Base-by-base conservation (phyloP, 768 basidiomycete genomes). In the Hysterangium stoloniferum region DNA sequence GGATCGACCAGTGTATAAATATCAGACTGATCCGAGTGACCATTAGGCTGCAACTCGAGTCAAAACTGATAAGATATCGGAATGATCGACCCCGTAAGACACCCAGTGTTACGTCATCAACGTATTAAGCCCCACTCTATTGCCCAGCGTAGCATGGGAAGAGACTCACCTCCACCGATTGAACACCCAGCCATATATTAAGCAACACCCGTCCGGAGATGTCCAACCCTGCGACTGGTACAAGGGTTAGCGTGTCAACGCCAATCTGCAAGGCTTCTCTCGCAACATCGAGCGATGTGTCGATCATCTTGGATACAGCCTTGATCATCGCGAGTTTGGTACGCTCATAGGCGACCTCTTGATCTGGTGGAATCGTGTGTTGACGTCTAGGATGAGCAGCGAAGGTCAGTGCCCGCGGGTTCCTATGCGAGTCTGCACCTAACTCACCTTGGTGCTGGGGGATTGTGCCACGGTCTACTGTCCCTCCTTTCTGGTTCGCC, bases 101-200 rank as follows among this genome's bases (percentile, higher is more conserved):
- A n/a, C 20, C 20, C 7, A 37, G n/a, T 20, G 20, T n/a, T n/a
- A 20, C 35, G 35, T 37, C 7, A 20, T 20, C n/a, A n/a, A n/a
- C 35, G 6, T n/a, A 37, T 7, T n/a, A 37, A 5, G 20, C 40
- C 40, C 13, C 12, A 42, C 9, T 9, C 8, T 33, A 37, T 5
- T 34, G 17, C 15, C 25, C 13, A 51, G 33, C 13, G n/a, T 15
- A 45, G 25, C 25, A 31, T 25, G 31, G 28, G 45, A 17, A 11
- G 31, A 44, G 34, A 67, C 80, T 58, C 55, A 86, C 84, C 45
- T 84, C 81, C 9, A 85, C 78, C 20, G 64, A 57, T 51, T 80
- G 71, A 4, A 81, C 68, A 0, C 78, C 68, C 37, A 80, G 75
- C 84, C 84, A 86, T n/a, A 86, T 81, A 7, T 59, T 62, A 15